phyloP scores from a whole-genome alignment of 2,329 filamentous ascomycete genomes.

The Ceratocystis destructans region DNA sequence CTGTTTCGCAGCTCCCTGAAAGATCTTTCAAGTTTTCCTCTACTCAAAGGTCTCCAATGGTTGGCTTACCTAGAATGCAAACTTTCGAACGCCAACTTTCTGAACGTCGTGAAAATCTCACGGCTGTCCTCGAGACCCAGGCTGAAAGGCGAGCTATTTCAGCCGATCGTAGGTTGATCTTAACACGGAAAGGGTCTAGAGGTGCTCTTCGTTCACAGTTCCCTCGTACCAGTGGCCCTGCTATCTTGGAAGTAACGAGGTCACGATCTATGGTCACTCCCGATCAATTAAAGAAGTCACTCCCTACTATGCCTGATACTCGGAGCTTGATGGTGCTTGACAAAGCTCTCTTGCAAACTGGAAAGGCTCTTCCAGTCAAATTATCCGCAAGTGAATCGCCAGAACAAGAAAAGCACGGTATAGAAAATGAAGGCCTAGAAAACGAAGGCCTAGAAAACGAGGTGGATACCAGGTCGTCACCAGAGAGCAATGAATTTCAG shows the following conservation, averaged over 20 bases:
- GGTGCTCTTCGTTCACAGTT: slow-evolving; percentile 10
- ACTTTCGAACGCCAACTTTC: slow-evolving; percentile 76
- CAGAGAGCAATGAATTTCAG: neutral
- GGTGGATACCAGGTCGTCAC: neutral
- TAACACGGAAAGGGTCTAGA: slow-evolving; percentile 27
- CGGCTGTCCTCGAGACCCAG: slow-evolving; percentile 47
- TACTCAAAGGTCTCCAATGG: slow-evolving; percentile 3
- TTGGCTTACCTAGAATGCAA: slow-evolving; percentile 56
- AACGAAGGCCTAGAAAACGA: neutral
- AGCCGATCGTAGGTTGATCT: slow-evolving; percentile 37
- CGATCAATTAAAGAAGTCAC: neutral
- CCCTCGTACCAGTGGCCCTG: slow-evolving; percentile 37
- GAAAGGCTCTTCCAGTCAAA: neutral
- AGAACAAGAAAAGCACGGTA: neutral
- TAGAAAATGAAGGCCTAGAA: neutral
- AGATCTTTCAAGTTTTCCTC: slow-evolving; percentile 9
- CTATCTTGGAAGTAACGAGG: slow-evolving; percentile 26
- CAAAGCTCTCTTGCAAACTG: neutral
- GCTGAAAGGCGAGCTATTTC: slow-evolving; percentile 61
- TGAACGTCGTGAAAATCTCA: slow-evolving; percentile 60
- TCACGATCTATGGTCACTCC: slow-evolving; percentile 1
- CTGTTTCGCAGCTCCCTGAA: neutral
- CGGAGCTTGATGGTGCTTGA: neutral
- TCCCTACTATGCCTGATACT: neutral
- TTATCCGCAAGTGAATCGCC: neutral